phyloP scores from a whole-genome alignment of 768 basidiomycete genomes.

The Polyporus arcularius region DNA sequence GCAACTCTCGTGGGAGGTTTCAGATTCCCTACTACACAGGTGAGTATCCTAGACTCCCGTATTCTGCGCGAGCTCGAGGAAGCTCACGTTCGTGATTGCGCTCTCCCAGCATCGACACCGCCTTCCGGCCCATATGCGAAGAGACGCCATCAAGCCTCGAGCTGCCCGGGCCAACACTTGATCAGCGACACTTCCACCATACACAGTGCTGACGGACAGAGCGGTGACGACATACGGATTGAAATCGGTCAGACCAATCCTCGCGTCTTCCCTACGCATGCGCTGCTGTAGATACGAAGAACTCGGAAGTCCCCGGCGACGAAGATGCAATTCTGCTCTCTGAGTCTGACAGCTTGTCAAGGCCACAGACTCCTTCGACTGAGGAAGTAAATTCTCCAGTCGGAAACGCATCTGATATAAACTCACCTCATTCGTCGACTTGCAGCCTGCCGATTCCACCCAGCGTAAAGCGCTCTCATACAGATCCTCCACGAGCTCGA shows the following conservation, averaged over 20 bases:
- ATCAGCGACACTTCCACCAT: not conserved
- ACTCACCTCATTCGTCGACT: no score
- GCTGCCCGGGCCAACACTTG: not conserved
- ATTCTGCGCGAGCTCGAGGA: not conserved
- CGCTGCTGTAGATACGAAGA: no score
- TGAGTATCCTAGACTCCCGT: not conserved
- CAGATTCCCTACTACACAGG: not conserved
- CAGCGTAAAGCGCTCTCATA: conserved; percentile 2
- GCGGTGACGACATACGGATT: no score
- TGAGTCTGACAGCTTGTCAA: not conserved
- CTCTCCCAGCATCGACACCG: not conserved
- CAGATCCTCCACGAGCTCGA: conserved; percentile 9
- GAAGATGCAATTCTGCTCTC: not conserved
- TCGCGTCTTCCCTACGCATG: no score
- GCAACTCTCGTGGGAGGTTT: not conserved
- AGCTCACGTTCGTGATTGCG: not conserved
- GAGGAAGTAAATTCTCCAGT: not conserved
- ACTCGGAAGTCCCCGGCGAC: not conserved
- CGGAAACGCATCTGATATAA: not conserved
- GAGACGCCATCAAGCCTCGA: not conserved
- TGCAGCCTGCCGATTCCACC: not conserved
- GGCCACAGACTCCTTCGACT: not conserved
- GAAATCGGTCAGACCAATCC: no score
- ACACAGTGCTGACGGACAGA: not conserved
- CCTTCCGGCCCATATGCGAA: not conserved